phyloP scores from a whole-genome alignment of 1,284 basidiomycete species.

The Ceratobasidium sp. region DNA sequence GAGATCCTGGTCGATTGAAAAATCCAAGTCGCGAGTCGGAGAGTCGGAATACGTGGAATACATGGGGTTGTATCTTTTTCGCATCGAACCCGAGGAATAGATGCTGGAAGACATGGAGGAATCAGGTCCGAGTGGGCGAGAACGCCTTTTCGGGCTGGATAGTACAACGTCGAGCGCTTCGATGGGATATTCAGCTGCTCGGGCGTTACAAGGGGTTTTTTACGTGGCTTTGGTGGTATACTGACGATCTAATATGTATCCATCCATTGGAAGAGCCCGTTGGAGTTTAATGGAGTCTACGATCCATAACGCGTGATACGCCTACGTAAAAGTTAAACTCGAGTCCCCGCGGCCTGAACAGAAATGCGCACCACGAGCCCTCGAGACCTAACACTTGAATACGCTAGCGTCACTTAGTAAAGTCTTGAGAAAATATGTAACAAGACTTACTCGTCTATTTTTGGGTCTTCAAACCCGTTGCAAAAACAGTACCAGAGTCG shows the following conservation, averaged over 20 bases:
- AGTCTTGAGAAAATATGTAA: neutral
- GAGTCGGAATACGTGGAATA: neutral
- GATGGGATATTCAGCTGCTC: neutral
- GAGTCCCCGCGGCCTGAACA: too few relatives aligned
- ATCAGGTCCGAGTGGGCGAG: conserved; percentile 3
- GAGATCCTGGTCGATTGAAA: conserved; percentile 12
- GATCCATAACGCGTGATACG: conserved; percentile 36
- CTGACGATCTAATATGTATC: conserved; percentile 24
- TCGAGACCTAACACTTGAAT: conserved; percentile 19
- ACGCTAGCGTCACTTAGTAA: conserved; percentile 23
- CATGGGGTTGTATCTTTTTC: neutral
- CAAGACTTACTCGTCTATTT: conserved; percentile 28
- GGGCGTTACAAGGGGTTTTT: neutral
- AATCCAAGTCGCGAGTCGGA: neutral
- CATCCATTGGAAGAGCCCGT: conserved; percentile 18
- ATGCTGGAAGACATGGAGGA: neutral
- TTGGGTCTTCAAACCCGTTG: conserved; percentile 31
- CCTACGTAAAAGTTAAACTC: neutral
- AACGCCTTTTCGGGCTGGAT: conserved; percentile 11
- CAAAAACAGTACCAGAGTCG: conserved; percentile 37
- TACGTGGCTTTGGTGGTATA: neutral
- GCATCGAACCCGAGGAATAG: neutral
- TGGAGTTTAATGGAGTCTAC: conserved; percentile 13
- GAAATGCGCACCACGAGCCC: conserved; percentile 21
- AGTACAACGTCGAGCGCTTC: conserved; percentile 28